A percentile compares a stretch with the other conserved stretches of the same genome.
phyloP scores from a whole-genome alignment of 306 rosid species.

The Begonia loranthoides region DNA sequence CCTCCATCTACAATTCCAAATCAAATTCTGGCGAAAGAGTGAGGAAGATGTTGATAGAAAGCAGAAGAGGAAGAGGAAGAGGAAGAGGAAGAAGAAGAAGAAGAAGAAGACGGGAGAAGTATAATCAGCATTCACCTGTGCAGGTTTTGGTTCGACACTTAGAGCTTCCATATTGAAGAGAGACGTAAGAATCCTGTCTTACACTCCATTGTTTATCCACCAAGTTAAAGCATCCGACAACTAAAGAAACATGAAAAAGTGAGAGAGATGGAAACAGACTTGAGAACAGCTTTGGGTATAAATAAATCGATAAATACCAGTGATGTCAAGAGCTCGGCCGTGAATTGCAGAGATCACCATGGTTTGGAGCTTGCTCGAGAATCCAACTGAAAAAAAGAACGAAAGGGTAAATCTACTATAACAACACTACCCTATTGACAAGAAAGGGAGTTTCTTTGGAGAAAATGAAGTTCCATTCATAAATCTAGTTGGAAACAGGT shows the following conservation, averaged over 20 bases:
- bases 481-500: not conserved
- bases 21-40: not conserved
- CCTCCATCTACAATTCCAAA: slow-evolving; percentile 5
- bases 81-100: not conserved
- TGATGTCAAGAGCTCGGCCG: not conserved
- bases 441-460: not conserved
- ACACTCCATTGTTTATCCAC: not conserved
- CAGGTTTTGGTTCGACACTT: not conserved
- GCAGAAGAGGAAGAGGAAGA: not conserved
- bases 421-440: no score
- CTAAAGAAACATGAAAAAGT: not conserved
- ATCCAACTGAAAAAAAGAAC: no score
- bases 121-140: not conserved
- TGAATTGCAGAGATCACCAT: not conserved
- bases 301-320: not conserved
- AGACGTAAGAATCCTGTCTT: not conserved
- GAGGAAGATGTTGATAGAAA: not conserved
- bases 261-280: not conserved
- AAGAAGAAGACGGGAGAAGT: no score
- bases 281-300: no score
- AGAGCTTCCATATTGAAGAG: not conserved
- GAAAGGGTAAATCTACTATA: no score
- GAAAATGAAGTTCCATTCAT: not conserved
- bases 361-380: not conserved
- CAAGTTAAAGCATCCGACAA: slow-evolving; percentile 7